These are phyloP conservation scores for Cladosporium oxysporum DNA, from an alignment of 2,329 filamentous ascomycete genomes.

Conservation along the genomic window DNA sequence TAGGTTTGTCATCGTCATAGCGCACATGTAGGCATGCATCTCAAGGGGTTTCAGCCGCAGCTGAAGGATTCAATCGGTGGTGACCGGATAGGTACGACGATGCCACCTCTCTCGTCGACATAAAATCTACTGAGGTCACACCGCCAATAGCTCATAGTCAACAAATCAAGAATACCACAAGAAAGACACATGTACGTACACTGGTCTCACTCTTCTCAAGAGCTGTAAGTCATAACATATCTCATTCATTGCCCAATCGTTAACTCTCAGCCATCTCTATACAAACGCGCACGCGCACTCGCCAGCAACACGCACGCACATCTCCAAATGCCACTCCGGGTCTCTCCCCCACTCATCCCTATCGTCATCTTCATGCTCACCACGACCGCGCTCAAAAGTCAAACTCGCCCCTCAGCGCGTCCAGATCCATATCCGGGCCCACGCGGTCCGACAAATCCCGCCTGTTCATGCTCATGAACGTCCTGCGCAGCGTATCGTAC, in stretches of 20 bases:
- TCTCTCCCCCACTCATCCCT: conserved; percentile 12
- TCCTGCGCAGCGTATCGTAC: conserved; percentile 88
- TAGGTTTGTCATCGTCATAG: neutral
- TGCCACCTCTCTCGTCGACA: too few relatives aligned
- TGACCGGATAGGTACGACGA: too few relatives aligned
- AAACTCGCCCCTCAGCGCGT: conserved; percentile 85
- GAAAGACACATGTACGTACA: neutral
- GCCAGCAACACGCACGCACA: neutral
- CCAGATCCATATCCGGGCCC: conserved; percentile 85
- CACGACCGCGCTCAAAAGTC: conserved; percentile 62
- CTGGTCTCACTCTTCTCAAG: neutral
- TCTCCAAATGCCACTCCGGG: neutral
- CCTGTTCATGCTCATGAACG: conserved; percentile 95
- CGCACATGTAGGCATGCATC: neutral
- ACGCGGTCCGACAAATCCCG: conserved; percentile 86
- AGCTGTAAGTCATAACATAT: neutral
- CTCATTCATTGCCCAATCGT: neutral
- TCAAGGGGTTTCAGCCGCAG: neutral
- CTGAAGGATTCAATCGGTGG: neutral
- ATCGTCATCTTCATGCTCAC: neutral
- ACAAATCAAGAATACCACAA: neutral
- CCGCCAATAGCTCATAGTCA: neutral
- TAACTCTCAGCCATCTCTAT: neutral
- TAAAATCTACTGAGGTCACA: too few relatives aligned
- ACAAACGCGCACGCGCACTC: neutral